Base-by-base conservation (phyloP, 1,284 basidiomycete genomes). In the Amylostereum areolatum region DNA sequence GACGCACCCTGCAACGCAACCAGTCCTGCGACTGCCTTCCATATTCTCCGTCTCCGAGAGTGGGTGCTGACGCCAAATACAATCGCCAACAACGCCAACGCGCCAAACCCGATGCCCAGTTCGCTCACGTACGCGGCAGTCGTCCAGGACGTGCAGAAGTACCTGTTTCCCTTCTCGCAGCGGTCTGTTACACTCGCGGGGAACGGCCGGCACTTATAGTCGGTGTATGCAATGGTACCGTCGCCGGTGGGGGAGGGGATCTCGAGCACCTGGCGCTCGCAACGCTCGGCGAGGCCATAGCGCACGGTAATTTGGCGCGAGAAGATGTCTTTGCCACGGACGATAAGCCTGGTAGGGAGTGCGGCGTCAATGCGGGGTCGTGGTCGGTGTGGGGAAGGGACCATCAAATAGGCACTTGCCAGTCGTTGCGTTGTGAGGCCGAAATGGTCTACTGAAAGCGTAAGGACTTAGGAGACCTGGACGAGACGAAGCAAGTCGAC, bases 51-150 rank as follows among this genome's bases (percentile, higher is more conserved):
- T 55, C 87, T 72, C 48, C 85, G 72, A 18, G 84, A 84, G 58
- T 80, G 80, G 0, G 87, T 87, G 57, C 76, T 85, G 9, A 86
- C 73, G 3, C 87, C 86, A 50, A 89, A 72, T 35, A 83, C 57
- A 44, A 89, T 71, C 5, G 83, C 68, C 1, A 75, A 60, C 42
- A 85, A 63, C 5, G 83, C 77, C 27, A 82, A 67, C 40, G 68
- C 73, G 10, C 75, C 81, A 60, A 84, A 84, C 9, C 84, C 82
- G 40, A 80, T 72, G 43, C 77, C 77, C 18, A 88, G 63, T 61
- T 84, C 77, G 18, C 74, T 69, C 39, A 78, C 67, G 60, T 86
- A 89, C 3, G 75, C 74, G 12, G 86, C 86, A 37, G 79, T 85
- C 11, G 74, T 76, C 86, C 87, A 89, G 40, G 74, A 69, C 18